phyloP scores from a whole-genome alignment of 352 stramenopile genomes.

The Globisporangium abappressorium region DNA sequence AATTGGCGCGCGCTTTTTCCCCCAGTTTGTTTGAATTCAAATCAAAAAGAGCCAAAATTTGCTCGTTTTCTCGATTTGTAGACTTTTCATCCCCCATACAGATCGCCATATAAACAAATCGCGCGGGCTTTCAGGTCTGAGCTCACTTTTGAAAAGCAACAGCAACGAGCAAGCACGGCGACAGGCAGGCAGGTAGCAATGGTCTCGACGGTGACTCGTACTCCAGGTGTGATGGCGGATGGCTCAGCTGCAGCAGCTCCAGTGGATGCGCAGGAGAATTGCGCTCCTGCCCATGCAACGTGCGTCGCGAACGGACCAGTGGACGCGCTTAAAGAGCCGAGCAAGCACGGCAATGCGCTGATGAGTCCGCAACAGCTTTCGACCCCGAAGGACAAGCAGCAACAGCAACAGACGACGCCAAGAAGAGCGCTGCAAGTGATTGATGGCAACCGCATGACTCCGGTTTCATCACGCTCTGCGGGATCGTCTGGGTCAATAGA shows the following conservation, averaged over 20 bases:
- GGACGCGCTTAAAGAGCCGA: conserved; percentile 4
- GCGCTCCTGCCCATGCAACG: conserved; percentile 19
- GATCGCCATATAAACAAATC: neutral
- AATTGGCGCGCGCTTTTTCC: neutral
- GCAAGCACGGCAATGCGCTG: conserved; percentile 15
- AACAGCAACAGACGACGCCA: neutral
- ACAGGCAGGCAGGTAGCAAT: conserved; percentile 16
- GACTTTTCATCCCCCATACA: neutral
- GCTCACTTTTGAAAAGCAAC: conserved; percentile 16
- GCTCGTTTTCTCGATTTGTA: conserved; percentile 3
- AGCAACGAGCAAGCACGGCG: conserved; percentile 5
- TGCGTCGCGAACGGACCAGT: conserved; percentile 8
- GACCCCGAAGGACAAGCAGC: neutral
- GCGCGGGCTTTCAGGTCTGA: neutral
- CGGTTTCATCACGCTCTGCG: neutral
- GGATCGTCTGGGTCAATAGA: too few relatives aligned
- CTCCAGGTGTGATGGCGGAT: neutral
- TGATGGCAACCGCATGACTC: conserved; percentile 11
- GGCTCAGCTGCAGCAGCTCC: neutral
- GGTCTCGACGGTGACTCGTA: conserved; percentile 12
- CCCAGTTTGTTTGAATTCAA: conserved; percentile 13
- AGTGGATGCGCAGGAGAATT: conserved; percentile 35
- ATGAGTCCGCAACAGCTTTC: neutral
- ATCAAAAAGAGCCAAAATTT: neutral
- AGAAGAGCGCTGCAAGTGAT: conserved; percentile 14